Conservation (phyloP, 176 grass and related monocot genomes). For the Musa beccarii region DNA sequence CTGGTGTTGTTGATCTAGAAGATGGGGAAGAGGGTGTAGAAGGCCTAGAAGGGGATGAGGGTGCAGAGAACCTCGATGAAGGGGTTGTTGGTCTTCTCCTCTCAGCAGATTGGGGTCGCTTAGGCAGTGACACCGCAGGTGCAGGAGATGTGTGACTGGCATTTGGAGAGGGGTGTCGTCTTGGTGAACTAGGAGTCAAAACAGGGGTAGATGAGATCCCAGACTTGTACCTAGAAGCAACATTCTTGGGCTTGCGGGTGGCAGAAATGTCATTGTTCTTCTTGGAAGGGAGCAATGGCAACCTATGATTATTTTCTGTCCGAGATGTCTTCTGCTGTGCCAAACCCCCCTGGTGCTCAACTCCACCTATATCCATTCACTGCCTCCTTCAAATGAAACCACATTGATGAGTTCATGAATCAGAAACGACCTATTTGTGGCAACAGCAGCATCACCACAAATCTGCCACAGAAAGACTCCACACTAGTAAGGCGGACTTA, state of each 20-base stretch:
- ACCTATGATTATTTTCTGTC: conserved; percentile 39
- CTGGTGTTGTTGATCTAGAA: conserved; percentile 54
- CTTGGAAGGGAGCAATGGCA: conserved; percentile 65
- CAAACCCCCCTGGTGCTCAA: not conserved
- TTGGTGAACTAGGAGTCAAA: conserved; percentile 26
- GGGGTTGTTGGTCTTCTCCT: conserved; percentile 60
- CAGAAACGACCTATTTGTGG: not conserved
- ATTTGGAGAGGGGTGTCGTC: conserved; percentile 52
- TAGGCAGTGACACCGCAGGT: conserved; percentile 28
- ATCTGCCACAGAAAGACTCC: conserved; percentile 20
- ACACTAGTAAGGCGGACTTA: not conserved
- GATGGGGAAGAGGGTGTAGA: conserved; percentile 66
- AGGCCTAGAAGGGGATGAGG: conserved; percentile 20
- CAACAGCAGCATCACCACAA: not conserved
- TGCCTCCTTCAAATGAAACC: conserved; percentile 34
- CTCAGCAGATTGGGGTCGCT: conserved; percentile 68
- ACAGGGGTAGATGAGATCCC: conserved; percentile 14
- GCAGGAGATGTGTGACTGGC: conserved; percentile 8
- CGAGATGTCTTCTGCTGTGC: conserved; percentile 19
- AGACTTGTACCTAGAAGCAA: conserved; percentile 65
- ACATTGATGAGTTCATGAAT: conserved; percentile 35
- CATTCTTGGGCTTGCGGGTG: conserved; percentile 25
- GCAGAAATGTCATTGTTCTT: conserved; percentile 51
- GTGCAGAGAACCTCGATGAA: conserved; percentile 44
- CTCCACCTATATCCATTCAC: conserved; percentile 43